phyloP scores from a whole-genome alignment of 202 grass and related monocot species.

The Eragrostis tef region DNA sequence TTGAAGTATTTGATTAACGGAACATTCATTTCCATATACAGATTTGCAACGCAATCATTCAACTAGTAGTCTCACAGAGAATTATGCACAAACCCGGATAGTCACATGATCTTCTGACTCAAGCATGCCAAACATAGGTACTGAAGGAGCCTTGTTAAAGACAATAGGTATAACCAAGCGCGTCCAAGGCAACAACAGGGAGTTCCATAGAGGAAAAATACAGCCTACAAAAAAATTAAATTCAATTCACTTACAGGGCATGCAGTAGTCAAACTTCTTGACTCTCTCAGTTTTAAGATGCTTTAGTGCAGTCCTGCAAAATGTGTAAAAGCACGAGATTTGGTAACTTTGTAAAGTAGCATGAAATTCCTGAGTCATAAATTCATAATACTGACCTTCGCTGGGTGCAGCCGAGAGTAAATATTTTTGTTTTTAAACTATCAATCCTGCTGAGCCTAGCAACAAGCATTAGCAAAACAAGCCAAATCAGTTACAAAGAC shows the following conservation, averaged over 20 bases:
- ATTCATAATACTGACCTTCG: constrained; percentile 63
- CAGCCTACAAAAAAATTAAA: constrained; percentile 16
- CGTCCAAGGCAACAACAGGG: constrained; percentile 23
- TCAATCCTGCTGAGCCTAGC: constrained; percentile 70
- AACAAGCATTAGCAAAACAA: constrained; percentile 29
- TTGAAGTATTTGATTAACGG: too few species aligned
- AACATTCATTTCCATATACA: too few species aligned
- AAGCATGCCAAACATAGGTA: too few species aligned
- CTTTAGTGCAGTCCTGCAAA: constrained; percentile 75
- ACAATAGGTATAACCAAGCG: too few species aligned
- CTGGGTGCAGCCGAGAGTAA: constrained; percentile 76
- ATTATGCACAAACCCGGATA: too few species aligned
- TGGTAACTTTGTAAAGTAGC: constrained; percentile 23
- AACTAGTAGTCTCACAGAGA: too few species aligned
- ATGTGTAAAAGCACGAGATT: constrained; percentile 20
- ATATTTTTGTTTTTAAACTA: constrained; percentile 79
- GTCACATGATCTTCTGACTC: too few species aligned
- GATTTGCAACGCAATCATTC: too few species aligned
- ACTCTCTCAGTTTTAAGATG: constrained; percentile 82
- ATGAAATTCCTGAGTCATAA: constrained; percentile 8
- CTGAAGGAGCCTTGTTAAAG: too few species aligned
- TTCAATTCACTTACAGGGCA: constrained; percentile 74
- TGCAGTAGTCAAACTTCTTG: constrained; percentile 89
- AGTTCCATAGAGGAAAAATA: constrained; percentile 30
- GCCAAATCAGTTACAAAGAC: constrained; percentile 30